Evolutionary conservation across 192 early-diverging fungal species (phyloP), one percentile per base, ranked within the genome.

Genomic region (Backusella tarrabulga): DNA sequence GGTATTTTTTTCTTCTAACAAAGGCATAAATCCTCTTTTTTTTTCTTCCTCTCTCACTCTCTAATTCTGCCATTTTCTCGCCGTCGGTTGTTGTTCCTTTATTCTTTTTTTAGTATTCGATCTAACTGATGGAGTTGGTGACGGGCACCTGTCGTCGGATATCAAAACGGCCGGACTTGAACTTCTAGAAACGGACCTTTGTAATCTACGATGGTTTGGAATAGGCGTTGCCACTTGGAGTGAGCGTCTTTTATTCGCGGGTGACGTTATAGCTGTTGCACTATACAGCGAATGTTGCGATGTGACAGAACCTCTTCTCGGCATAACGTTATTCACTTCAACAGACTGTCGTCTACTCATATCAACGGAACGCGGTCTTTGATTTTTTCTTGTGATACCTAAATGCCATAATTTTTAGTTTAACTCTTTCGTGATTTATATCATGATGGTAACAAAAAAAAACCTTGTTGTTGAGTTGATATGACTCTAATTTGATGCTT

Each of bases 101-200:
- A 11, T n/a, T 21, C 34, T 70, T 70, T 70, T 70, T 23, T 40
- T 72, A 26, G 17, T 72, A 50, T 72, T 44, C 29, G 41, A 46
- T 34, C 42, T 72, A 21, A 44, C 29, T 9, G 71, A 29, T 19
- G 75, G 36, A n/a, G 35, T 67, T 3, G 46, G 32, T 63, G 50
- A 41, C 9, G 63, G 36, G 40, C 68, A 29, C 2, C 66, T 76
- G 9, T 70, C 29, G 26, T 29, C 42, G 40, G 44, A 29, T 7
- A 72, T 21, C 9, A 56, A 26, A 23, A 72, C 6, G 4, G 42
- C 54, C 4, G 76, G 54, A 29, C 70, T 54, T 17, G 76, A 77
- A 52, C 29, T 29, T 36, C 67, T 67, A 34, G 75, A 70, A 3
- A 70, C 46, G 19, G 76, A 72, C 14, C 76, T 69, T 38, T 77